Conservation (phyloP, 164 flowering plant genomes). For the grape (Vitis vinifera) region DNA sequence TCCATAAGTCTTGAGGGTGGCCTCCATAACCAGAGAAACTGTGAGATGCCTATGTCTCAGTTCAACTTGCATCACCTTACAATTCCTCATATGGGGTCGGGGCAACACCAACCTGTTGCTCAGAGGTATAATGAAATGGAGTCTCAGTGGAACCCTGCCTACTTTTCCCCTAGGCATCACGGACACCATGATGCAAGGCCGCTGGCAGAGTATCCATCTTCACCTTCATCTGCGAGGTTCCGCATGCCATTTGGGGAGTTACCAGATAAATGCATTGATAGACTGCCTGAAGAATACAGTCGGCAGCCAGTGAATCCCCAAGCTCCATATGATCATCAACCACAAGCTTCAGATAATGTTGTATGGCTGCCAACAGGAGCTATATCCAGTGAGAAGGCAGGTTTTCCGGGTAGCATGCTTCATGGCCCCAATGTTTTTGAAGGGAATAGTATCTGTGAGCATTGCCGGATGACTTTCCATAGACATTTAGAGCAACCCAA, state of each 20-base stretch:
- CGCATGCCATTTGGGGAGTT: conserved; percentile 54
- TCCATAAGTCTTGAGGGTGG: conserved; percentile 48
- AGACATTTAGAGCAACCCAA: conserved; percentile 64
- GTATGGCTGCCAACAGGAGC: conserved; percentile 63
- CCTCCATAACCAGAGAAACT: conserved; percentile 48
- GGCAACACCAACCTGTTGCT: conserved; percentile 42
- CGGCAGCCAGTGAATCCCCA: conserved; percentile 50
- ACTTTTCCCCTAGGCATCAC: conserved; percentile 80
- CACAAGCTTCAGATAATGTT: conserved; percentile 54
- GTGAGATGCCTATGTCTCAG: conserved; percentile 48
- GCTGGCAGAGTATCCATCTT: conserved; percentile 57
- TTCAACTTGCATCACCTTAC: conserved; percentile 51
- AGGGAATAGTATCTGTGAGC: conserved; percentile 59
- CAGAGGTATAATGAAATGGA: conserved; percentile 75
- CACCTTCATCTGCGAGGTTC: conserved; percentile 69
- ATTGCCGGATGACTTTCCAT: conserved; percentile 51
- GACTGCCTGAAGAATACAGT: conserved; percentile 55
- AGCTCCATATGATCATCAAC: conserved; percentile 44
- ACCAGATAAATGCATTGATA: conserved; percentile 45
- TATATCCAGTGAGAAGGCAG: conserved; percentile 43
- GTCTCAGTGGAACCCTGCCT: conserved; percentile 90
- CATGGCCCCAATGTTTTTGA: conserved; percentile 48
- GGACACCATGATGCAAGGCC: conserved; percentile 58
- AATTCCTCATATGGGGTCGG: conserved; percentile 55
- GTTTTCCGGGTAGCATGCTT: conserved; percentile 71